These are phyloP conservation scores for Olyra latifolia DNA, from an alignment of 176 grass and related monocot species.

Conservation along the genomic window DNA sequence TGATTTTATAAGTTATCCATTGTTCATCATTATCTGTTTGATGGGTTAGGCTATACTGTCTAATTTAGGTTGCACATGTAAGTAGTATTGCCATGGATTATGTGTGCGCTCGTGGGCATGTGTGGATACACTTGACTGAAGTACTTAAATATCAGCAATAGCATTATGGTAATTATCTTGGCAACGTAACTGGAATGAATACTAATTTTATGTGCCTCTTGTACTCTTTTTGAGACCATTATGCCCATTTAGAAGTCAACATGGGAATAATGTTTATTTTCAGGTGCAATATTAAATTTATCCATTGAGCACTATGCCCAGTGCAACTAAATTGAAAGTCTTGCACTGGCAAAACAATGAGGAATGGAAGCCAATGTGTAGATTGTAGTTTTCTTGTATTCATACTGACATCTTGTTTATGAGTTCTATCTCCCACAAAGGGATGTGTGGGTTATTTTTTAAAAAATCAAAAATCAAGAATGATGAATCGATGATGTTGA, in stretches of 20 bases:
- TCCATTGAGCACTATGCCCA: not conserved
- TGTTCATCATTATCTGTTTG: not conserved
- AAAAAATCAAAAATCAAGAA: not conserved
- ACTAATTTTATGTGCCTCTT: not conserved
- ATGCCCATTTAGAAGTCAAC: not conserved
- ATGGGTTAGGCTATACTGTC: not conserved
- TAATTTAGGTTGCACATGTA: not conserved
- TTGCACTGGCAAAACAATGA: not conserved
- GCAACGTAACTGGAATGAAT: not conserved
- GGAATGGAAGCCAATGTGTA: not conserved
- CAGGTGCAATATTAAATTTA: not conserved
- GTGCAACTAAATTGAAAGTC: not conserved
- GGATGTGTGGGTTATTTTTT: constrained; percentile 1
- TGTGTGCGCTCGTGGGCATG: not conserved
- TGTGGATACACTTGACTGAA: not conserved
- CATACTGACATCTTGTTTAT: not conserved
- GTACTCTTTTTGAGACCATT: not conserved
- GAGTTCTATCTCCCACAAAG: not conserved
- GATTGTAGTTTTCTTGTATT: not conserved
- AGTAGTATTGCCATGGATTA: not conserved
- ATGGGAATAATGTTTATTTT: not conserved
- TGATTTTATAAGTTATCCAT: not conserved
- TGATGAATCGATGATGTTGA: not conserved
- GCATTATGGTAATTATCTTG: not conserved
- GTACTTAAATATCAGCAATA: not conserved